Percentiles rank a stretch among this genome's conserved stretches.
Conservation (phyloP, 202 grass and related monocot genomes). For the Musa balbisiana region DNA sequence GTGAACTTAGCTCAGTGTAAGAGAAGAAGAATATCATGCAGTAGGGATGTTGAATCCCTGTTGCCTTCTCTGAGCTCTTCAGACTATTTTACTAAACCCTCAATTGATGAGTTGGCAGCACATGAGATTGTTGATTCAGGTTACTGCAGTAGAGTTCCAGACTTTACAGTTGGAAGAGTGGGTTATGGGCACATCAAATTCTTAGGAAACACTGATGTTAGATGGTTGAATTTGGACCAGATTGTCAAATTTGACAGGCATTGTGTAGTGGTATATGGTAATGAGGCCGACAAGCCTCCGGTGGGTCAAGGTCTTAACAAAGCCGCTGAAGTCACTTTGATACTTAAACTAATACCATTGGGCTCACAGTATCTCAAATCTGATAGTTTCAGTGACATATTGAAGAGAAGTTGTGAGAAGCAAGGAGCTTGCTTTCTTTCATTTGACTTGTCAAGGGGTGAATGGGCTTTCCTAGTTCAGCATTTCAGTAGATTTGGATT, state of each 20-base stretch:
- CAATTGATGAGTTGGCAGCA: constrained; percentile 53
- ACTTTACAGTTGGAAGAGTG: constrained; percentile 54
- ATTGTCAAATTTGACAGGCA: constrained; percentile 56
- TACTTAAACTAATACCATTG: constrained; percentile 22
- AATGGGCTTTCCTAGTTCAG: constrained; percentile 74
- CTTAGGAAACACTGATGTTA: constrained; percentile 46
- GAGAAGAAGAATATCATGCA: background rate
- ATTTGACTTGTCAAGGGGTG: constrained; percentile 42
- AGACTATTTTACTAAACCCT: constrained; percentile 71
- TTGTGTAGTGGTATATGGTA: constrained; percentile 50
- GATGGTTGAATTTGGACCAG: constrained; percentile 60
- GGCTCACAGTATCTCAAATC: constrained; percentile 13
- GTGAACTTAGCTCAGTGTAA: constrained; percentile 11
- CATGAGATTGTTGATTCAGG: constrained; percentile 50
- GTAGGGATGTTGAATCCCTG: constrained; percentile 19
- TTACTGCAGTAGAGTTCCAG: constrained; percentile 61
- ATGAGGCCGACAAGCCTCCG: constrained; percentile 58
- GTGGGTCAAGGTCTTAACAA: constrained; percentile 83
- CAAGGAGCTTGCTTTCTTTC: constrained; percentile 84
- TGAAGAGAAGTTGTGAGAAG: constrained; percentile 30
- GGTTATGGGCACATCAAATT: constrained; percentile 60
- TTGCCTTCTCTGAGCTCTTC: constrained; percentile 45
- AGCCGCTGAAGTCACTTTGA: constrained; percentile 65
- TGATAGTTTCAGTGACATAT: constrained; percentile 22
- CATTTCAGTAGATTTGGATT: constrained; percentile 98